Evolutionary conservation across 164 flowering plant genomes (phyloP).

Genomic region (Saururus chinensis): DNA sequence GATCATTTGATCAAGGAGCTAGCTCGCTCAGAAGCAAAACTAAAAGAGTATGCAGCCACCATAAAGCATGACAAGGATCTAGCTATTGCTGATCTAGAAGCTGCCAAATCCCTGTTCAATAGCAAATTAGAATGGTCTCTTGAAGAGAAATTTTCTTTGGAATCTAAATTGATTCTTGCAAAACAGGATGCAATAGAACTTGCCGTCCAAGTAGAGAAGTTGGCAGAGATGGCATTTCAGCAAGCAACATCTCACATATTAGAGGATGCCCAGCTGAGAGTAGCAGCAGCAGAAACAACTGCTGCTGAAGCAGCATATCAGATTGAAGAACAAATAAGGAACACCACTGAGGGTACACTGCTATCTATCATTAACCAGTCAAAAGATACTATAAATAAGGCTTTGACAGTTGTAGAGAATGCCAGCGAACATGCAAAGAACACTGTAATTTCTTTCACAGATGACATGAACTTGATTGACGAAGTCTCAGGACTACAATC

Average conservation of each 20-base stretch:
- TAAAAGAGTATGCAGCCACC: conserved; percentile 29
- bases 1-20: conserved; percentile 36
- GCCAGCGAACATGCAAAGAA: conserved; percentile 30
- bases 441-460: conserved; percentile 18
- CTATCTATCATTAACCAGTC: conserved; percentile 38
- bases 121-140: conserved; percentile 34
- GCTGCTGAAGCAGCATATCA: conserved; percentile 47
- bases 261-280: conserved; percentile 37
- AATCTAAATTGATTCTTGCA: conserved; percentile 41
- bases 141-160: conserved; percentile 41
- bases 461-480: conserved; percentile 24
- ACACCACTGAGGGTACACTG: conserved; percentile 33
- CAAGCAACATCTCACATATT: conserved; percentile 51
- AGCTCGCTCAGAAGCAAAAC: conserved; percentile 31
- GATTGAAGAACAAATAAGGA: conserved; percentile 41
- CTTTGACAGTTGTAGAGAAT: conserved; percentile 34
- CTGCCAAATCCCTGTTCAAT: conserved; percentile 36
- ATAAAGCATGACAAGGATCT: conserved; percentile 41
- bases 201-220: conserved; percentile 55
- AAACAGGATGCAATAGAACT: conserved; percentile 52
- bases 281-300: conserved; percentile 50
- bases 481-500: conserved; percentile 30
- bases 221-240: conserved; percentile 42
- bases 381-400: conserved; percentile 40
- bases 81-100: conserved; percentile 41